Evolutionary conservation across 1,284 basidiomycete species (phyloP).

Genomic region (Mycena sp.): DNA sequence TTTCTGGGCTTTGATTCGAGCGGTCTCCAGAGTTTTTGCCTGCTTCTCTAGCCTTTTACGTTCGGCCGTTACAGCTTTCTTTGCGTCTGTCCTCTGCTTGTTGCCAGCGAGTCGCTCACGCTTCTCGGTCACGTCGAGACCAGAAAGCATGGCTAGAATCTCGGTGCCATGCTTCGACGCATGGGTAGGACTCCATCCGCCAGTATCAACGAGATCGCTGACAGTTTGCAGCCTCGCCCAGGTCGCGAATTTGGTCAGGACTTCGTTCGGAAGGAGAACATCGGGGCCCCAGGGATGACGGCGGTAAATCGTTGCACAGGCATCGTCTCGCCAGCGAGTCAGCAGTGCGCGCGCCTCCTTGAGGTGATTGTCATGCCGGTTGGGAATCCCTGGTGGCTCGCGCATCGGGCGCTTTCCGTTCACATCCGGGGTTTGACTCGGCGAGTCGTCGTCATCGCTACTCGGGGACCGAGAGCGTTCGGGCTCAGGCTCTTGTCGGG

Average conservation of each 20-base stretch:
- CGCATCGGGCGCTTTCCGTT: not conserved
- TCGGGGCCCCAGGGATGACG: conserved; percentile 6
- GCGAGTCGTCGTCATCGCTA: not conserved
- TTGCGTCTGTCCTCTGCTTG: not conserved
- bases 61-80: conserved; percentile 10
- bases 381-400: no score
- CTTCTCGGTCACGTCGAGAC: no score
- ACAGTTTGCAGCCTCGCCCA: conserved; percentile 8
- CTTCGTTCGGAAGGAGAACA: conserved; percentile 17
- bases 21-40: not conserved
- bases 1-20: no score
- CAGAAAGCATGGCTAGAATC: not conserved
- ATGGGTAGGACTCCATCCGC: conserved; percentile 19
- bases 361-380: conserved; percentile 16
- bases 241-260: conserved; percentile 26
- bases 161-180: conserved; percentile 22
- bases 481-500: no score
- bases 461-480: conserved; percentile 26
- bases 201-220: conserved; percentile 11
- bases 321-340: conserved; percentile 8
- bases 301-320: not conserved
- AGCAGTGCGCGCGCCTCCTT: conserved; percentile 1
- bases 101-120: no score
- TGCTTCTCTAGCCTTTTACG: not conserved
- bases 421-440: conserved; percentile 1